A percentile compares a stretch with the other conserved stretches of the same genome.
phyloP scores from a whole-genome alignment of 2,329 filamentous ascomycete species.

The Claviceps lovelessii region DNA sequence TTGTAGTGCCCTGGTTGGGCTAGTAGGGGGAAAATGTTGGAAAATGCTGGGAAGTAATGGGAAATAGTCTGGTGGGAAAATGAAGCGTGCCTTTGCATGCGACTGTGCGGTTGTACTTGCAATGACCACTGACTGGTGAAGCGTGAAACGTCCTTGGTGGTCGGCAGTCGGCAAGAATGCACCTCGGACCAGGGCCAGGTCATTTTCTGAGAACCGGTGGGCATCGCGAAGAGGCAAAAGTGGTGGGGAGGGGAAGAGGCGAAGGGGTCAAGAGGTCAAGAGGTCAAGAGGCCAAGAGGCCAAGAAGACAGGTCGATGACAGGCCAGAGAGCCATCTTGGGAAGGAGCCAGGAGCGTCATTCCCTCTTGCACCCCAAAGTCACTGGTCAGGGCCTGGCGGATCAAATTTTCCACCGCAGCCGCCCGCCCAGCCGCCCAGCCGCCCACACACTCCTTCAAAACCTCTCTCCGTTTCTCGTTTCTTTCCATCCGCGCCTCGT shows the following conservation, averaged over 20 bases:
- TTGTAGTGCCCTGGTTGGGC: background rate
- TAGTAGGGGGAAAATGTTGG: background rate
- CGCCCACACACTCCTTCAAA: background rate
- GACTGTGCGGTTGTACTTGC: no score
- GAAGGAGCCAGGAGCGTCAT: background rate
- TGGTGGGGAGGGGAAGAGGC: no score
- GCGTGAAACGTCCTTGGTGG: background rate
- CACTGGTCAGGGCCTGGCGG: no score
- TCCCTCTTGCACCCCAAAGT: no score
- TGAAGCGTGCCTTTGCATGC: background rate
- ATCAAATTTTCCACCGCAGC: background rate
- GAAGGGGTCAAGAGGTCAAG: no score
- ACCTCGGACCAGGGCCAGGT: no score
- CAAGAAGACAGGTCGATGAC: no score
- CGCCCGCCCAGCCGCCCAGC: background rate
- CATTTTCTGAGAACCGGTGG: no score
- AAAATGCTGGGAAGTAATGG: background rate
- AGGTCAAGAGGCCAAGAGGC: no score
- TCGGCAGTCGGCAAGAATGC: background rate
- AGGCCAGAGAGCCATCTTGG: background rate
- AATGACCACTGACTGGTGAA: background rate
- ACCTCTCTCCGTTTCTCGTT: background rate
- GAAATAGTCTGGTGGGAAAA: background rate
- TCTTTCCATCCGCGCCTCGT: background rate
- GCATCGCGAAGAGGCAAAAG: background rate